A percentile compares a stretch with the other conserved stretches of the same genome.
Conservation (phyloP, 768 basidiomycete genomes). For the Amanita muscaria region DNA sequence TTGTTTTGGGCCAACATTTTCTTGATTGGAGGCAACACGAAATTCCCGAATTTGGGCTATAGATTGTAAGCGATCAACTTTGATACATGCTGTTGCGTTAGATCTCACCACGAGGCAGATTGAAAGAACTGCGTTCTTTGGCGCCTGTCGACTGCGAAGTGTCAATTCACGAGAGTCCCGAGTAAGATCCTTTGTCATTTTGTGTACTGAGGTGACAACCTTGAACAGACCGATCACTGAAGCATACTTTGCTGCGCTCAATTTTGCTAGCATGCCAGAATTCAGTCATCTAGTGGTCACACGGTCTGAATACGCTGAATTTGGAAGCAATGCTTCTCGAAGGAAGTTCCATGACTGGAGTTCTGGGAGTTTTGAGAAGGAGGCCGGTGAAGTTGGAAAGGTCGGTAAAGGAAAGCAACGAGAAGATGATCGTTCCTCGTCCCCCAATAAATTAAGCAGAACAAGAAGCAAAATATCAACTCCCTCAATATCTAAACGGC, state of each 20-base stretch:
- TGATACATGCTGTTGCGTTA: constrained; percentile 4
- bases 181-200: constrained; percentile 42
- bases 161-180: constrained; percentile 55
- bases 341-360: constrained; percentile 68
- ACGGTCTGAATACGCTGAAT: constrained; percentile 77
- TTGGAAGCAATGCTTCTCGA: constrained; percentile 66
- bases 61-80: constrained; percentile 58
- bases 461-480: constrained; percentile 14
- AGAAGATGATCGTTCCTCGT: constrained; percentile 25
- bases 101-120: constrained; percentile 28
- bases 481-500: not conserved
- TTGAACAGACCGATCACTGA: constrained; percentile 53
- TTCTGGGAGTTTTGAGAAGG: constrained; percentile 27
- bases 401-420: constrained; percentile 22
- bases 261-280: constrained; percentile 44
- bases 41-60: constrained; percentile 62
- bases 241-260: constrained; percentile 51
- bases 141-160: constrained; percentile 81
- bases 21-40: constrained; percentile 76
- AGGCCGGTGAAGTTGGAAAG: constrained; percentile 21
- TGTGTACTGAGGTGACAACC: not conserved
- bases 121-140: constrained; percentile 64
- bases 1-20: constrained; percentile 97
- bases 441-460: constrained; percentile 15
- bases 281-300: constrained; percentile 55